Base-by-base conservation (phyloP, 23 red algal genomes). In the Gracilaria domingensis region DNA sequence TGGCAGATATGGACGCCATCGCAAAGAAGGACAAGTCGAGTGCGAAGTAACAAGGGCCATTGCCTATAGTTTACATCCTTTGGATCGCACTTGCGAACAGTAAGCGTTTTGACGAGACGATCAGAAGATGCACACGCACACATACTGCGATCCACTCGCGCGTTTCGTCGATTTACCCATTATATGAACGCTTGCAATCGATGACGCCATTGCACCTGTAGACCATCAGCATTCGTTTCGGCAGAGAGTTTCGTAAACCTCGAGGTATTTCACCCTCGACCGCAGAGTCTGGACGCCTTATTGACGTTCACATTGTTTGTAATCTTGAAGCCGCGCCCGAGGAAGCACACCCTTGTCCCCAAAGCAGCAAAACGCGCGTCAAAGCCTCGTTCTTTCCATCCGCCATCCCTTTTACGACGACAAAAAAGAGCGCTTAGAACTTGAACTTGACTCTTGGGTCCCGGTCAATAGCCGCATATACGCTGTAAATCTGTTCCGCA, bases 401-500 rank as follows among this genome's bases (percentile, higher is more conserved):
- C 72, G 40, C 20, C 39, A 77, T 23, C 72, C 38, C 20, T 28
- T 45, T 48, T 25, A 42, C 23, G 42, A 51, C 26, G 42, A 77
- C 72, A 77, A 77, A 77, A 77, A 77, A 28, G 14, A 35, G 28
- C 55, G 60, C 53, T 57, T 95, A 95, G 67, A 95, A 95, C 80
- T 95, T 95, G 64, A 95, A 95, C 51, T 90, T 83, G 84, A 95
- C 93, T 58, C 93, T 88, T 21, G 93, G 85, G 73, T 95, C 93
- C 18, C 85, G 66, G 50, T 96, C 97, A 48, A 98, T 79, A 1
- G 97, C 97, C 4, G 83, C 97, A 71, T 98, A 98, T 14, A 98
- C 91, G 58, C 78, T 78, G 65, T 98, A 98, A 28, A 98, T 95
- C 49, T 98, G 89, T 51, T 93, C 90, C 17, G 93, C 90, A 25